A percentile compares a stretch with the other conserved stretches of the same genome.
phyloP scores from a whole-genome alignment of 352 stramenopile species.

The Globisporangium ultimum region DNA sequence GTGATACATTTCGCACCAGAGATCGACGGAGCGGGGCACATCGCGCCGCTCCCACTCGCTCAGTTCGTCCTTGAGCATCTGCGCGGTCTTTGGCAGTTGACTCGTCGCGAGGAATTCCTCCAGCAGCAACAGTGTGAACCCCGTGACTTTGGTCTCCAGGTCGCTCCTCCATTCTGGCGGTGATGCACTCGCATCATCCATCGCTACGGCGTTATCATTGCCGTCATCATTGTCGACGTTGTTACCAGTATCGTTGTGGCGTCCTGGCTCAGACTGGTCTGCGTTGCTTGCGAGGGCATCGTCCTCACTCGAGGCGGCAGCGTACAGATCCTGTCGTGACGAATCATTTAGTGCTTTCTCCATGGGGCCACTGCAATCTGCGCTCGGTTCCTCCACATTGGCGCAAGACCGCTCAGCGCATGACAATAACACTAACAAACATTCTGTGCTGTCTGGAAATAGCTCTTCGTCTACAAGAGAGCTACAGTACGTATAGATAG shows the following conservation, averaged over 20 bases:
- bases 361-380: not conserved
- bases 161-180: constrained; percentile 1
- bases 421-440: too few relatives aligned
- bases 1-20: constrained; percentile 65
- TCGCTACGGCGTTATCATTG: not conserved
- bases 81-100: constrained; percentile 28
- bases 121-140: constrained; percentile 52
- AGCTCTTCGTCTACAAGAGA: too few relatives aligned
- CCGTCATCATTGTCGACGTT: not conserved
- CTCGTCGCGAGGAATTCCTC: constrained; percentile 55
- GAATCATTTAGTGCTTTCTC: constrained; percentile 4
- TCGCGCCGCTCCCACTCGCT: constrained; percentile 21
- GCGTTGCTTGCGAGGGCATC: not conserved
- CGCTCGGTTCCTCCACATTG: not conserved
- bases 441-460: too few relatives aligned
- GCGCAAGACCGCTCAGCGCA: not conserved
- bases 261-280: not conserved
- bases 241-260: not conserved
- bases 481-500: too few relatives aligned
- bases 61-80: constrained; percentile 39
- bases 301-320: not conserved
- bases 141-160: constrained; percentile 9
- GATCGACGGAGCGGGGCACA: constrained; percentile 17
- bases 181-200: not conserved
- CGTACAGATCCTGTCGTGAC: not conserved